A percentile compares a stretch with the other conserved stretches of the same genome.
phyloP scores from a whole-genome alignment of 257 asterid genomes.

The Solanum piurae region DNA sequence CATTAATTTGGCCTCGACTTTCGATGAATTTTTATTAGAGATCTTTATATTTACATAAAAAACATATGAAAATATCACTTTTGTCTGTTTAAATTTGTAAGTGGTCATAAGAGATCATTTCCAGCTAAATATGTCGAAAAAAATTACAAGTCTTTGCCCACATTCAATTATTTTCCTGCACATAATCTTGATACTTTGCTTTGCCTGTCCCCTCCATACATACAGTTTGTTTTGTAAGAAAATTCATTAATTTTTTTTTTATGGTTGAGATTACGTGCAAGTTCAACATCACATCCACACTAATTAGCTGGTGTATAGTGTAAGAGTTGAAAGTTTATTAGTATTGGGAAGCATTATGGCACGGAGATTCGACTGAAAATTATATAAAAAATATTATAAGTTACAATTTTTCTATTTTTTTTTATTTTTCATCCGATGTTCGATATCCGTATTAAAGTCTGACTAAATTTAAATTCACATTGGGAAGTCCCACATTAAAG shows the following conservation, averaged over 20 bases:
- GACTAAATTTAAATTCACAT: accelerated
- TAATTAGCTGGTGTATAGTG: not conserved
- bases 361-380: too few relatives aligned
- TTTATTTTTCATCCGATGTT: too few relatives aligned
- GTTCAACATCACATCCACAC: not conserved
- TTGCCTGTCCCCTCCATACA: not conserved
- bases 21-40: too few relatives aligned
- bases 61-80: too few relatives aligned
- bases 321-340: not conserved
- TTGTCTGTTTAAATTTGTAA: too few relatives aligned
- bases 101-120: not conserved
- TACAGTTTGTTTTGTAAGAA: not conserved
- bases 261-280: not conserved
- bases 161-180: not conserved
- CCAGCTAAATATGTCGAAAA: not conserved
- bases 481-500: accelerated
- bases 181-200: not conserved
- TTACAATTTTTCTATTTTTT: too few relatives aligned
- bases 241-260: not conserved
- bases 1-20: not conserved
- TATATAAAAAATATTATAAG: too few relatives aligned
- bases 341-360: not conserved
- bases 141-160: not conserved
- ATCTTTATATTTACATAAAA: too few relatives aligned
- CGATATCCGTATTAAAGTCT: accelerated